A percentile compares a stretch with the other conserved stretches of the same genome.
Conservation (phyloP, 2,329 filamentous ascomycete genomes). For the Xylariaceae sp. region DNA sequence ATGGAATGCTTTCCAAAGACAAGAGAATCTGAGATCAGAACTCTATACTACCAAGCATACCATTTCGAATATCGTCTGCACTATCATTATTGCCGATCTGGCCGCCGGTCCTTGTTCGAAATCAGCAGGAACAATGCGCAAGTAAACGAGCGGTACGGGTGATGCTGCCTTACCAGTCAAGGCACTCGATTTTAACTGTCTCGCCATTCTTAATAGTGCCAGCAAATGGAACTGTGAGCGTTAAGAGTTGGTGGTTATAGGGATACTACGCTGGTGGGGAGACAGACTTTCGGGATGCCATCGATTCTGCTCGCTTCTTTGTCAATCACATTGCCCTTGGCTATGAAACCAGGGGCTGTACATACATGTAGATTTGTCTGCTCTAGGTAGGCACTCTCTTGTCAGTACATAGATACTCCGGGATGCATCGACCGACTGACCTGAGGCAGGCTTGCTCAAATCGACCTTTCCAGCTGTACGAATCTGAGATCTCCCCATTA, state of each 20-base stretch:
- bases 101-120: slow-evolving; percentile 55
- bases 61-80: slow-evolving; percentile 81
- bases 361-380: slow-evolving; percentile 68
- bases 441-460: slow-evolving; percentile 64
- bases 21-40: too few relatives aligned
- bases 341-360: slow-evolving; percentile 4
- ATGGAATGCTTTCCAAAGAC: too few relatives aligned
- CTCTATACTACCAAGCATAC: too few relatives aligned
- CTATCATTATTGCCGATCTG: slow-evolving; percentile 87
- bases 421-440: too few relatives aligned
- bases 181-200: slow-evolving; percentile 88
- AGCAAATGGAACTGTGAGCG: slow-evolving; percentile 62
- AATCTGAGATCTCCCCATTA: slow-evolving; percentile 47
- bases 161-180: slow-evolving; percentile 59
- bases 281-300: slow-evolving; percentile 80
- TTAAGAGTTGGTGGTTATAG: slow-evolving; percentile 1
- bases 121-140: slow-evolving; percentile 1
- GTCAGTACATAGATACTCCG: too few relatives aligned
- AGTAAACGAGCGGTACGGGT: slow-evolving; percentile 21
- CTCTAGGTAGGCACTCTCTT: too few relatives aligned
- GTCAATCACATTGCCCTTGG: not conserved
- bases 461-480: slow-evolving; percentile 71
- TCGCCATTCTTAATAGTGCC: slow-evolving; percentile 76
- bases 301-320: slow-evolving; percentile 59
- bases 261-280: not conserved